phyloP scores from a whole-genome alignment of 2,329 filamentous ascomycete species.

The Podosphaera leucotricha region DNA sequence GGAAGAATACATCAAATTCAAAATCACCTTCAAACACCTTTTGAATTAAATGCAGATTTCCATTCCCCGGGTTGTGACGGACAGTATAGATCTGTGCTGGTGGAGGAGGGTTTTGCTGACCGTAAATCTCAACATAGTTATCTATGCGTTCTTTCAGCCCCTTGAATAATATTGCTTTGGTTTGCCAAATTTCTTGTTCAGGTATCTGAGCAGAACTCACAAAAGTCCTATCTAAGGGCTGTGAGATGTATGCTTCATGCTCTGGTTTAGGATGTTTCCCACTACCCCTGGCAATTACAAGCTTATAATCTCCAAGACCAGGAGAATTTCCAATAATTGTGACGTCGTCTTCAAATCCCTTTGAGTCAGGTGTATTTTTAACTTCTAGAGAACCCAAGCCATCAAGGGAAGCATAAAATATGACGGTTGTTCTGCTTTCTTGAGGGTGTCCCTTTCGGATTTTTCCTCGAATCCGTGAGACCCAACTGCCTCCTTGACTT shows the following conservation, averaged over 20 bases:
- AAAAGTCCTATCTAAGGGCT: slow-evolving; percentile 52
- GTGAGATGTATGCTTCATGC: slow-evolving; percentile 42
- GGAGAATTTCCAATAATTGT: slow-evolving; percentile 44
- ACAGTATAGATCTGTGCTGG: slow-evolving; percentile 72
- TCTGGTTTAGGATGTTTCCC: slow-evolving; percentile 35
- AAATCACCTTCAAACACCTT: slow-evolving; percentile 80
- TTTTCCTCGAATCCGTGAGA: slow-evolving; percentile 60
- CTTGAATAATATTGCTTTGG: slow-evolving; percentile 43
- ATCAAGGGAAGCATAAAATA: slow-evolving; percentile 68
- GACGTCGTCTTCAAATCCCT: slow-evolving; percentile 36
- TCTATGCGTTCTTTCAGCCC: slow-evolving; percentile 42
- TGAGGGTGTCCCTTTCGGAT: slow-evolving; percentile 38
- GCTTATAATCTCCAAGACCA: slow-evolving; percentile 54
- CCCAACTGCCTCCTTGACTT: slow-evolving; percentile 74
- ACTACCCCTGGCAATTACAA: slow-evolving; percentile 52
- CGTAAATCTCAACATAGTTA: slow-evolving; percentile 31
- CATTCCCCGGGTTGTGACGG: slow-evolving; percentile 38
- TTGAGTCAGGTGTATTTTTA: slow-evolving; percentile 26
- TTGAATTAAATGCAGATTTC: slow-evolving; percentile 73
- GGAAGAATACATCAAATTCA: slow-evolving; percentile 82
- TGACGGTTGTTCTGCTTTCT: slow-evolving; percentile 48
- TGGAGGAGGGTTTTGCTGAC: slow-evolving; percentile 46
- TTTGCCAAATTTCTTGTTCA: slow-evolving; percentile 57
- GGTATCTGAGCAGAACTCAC: slow-evolving; percentile 48
- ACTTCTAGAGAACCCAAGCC: slow-evolving; percentile 44